These are phyloP conservation scores for Posidonia australis DNA, from an alignment of 106 monocot genomes.

Conservation along the genomic window DNA sequence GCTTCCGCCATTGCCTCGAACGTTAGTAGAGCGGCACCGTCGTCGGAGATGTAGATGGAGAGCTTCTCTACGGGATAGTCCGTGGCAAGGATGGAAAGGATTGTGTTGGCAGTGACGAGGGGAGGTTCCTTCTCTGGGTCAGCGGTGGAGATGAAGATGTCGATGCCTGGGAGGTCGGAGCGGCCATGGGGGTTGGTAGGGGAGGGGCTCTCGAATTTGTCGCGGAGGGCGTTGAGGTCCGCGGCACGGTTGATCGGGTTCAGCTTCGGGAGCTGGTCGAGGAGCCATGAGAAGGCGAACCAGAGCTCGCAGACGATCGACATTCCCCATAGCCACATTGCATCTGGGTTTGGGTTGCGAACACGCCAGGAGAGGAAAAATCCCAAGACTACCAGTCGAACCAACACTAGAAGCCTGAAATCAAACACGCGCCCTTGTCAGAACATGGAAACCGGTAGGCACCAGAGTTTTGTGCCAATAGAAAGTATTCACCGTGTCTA, in stretches of 20 bases:
- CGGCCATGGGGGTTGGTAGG: constrained; percentile 13
- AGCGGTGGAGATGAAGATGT: constrained; percentile 25
- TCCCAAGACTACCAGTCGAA: constrained; percentile 37
- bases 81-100: constrained; percentile 82
- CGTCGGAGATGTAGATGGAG: constrained; percentile 76
- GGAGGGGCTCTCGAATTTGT: constrained; percentile 19
- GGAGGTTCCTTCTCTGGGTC: constrained; percentile 49
- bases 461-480: not conserved
- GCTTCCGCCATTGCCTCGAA: constrained; percentile 94
- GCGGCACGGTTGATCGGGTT: constrained; percentile 86
- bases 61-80: constrained; percentile 97
- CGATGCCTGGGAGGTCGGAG: constrained; percentile 20
- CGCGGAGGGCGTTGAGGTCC: constrained; percentile 52
- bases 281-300: constrained; percentile 91
- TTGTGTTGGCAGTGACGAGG: constrained; percentile 73
- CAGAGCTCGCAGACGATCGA: constrained; percentile 84
- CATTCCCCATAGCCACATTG: constrained; percentile 87
- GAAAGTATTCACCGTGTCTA: not conserved
- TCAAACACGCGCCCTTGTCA: not conserved
- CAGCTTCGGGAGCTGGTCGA: constrained; percentile 82
- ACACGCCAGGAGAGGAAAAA: constrained; percentile 64
- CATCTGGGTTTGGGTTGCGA: constrained; percentile 63
- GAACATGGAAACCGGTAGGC: not conserved
- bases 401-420: constrained; percentile 25
- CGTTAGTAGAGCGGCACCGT: constrained; percentile 72